These are phyloP conservation scores for Citrus trifoliata DNA, from an alignment of 345 rosid species.

Conservation along the genomic window DNA sequence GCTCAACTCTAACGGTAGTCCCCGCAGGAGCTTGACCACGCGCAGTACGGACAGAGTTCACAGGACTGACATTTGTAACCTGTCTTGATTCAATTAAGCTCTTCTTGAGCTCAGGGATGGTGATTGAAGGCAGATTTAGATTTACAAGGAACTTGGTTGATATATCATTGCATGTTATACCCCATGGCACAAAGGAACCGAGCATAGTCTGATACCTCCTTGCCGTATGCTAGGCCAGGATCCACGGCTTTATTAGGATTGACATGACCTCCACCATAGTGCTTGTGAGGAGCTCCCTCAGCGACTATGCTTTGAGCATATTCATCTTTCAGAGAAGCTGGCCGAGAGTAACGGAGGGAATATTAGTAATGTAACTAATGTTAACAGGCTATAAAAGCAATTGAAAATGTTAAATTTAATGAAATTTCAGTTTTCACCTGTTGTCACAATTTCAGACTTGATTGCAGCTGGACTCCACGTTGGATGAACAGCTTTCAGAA, in stretches of 20 bases:
- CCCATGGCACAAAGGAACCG: slow-evolving; percentile 58
- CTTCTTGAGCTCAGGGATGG: slow-evolving; percentile 42
- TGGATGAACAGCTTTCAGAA: slow-evolving; percentile 46
- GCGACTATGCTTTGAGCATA: slow-evolving; percentile 41
- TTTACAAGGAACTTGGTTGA: slow-evolving; percentile 40
- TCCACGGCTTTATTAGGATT: slow-evolving; percentile 33
- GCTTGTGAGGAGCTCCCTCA: slow-evolving; percentile 32
- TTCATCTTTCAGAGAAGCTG: slow-evolving; percentile 51
- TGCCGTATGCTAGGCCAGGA: slow-evolving; percentile 62
- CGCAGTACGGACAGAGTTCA: slow-evolving; percentile 41
- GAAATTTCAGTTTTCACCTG: slow-evolving; percentile 25
- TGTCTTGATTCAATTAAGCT: slow-evolving; percentile 44
- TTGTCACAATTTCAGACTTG: slow-evolving; percentile 50
- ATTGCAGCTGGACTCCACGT: slow-evolving; percentile 56
- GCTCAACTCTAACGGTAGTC: slow-evolving; percentile 38
- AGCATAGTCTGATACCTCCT: slow-evolving; percentile 38
- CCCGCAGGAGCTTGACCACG: slow-evolving; percentile 49
- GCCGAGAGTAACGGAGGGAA: not conserved
- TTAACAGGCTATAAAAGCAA: not conserved
- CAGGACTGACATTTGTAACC: slow-evolving; percentile 63
- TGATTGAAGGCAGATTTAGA: slow-evolving; percentile 63
- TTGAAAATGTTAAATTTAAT: not conserved
- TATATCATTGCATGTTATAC: slow-evolving; percentile 45
- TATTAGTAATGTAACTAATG: not conserved
- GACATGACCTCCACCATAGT: too few species aligned